Conservation (phyloP, 2,329 filamentous ascomycete genomes). For the Alternaria metachromatica region DNA sequence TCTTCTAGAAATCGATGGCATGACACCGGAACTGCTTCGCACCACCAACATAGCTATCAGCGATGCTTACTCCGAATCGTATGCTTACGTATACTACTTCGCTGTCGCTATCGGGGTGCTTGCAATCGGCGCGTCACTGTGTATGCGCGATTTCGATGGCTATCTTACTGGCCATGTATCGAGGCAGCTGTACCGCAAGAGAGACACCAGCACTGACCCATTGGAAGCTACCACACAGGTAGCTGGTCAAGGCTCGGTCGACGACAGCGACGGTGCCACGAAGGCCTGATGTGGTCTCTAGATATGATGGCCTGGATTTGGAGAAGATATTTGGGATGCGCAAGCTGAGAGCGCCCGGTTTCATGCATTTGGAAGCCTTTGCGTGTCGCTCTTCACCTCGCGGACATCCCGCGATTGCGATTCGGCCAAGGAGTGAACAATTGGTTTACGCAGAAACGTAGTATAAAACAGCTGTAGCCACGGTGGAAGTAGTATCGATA, state of each 20-base stretch:
- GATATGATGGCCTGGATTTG: not conserved
- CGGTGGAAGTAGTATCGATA: not conserved
- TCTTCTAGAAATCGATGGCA: not conserved
- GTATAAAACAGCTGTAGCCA: not conserved
- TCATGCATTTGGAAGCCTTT: not conserved
- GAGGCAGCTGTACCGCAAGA: not conserved
- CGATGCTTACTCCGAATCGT: not conserved
- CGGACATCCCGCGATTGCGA: not conserved
- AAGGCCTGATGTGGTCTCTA: not conserved
- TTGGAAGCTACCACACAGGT: not conserved
- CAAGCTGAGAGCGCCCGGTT: not conserved
- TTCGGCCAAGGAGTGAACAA: not conserved
- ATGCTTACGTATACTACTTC: not conserved
- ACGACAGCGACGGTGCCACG: not conserved
- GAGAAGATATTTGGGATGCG: not conserved
- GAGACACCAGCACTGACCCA: not conserved
- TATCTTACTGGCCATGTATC: not conserved
- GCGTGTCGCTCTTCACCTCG: not conserved
- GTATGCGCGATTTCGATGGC: not conserved
- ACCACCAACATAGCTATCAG: not conserved
- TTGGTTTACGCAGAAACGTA: not conserved
- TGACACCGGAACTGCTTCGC: not conserved
- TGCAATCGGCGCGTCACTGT: not conserved
- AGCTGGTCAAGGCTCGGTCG: not conserved
- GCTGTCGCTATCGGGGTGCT: not conserved